Conservation (phyloP, 768 basidiomycete species). For the Terana coerulea region DNA sequence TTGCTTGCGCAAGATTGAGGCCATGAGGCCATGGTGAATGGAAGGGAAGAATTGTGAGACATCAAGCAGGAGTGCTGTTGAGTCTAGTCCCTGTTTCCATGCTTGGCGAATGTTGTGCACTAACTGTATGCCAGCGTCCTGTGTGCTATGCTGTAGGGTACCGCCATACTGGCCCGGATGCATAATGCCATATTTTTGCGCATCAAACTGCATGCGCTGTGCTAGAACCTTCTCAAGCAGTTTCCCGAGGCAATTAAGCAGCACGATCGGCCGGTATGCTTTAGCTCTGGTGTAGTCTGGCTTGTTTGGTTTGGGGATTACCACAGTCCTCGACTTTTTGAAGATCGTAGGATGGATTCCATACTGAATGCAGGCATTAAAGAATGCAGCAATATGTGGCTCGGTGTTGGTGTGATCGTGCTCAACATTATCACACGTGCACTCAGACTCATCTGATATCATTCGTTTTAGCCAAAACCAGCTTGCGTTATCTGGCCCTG, state of each 20-base stretch:
- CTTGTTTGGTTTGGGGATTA: constrained; percentile 23
- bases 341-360: constrained; percentile 14
- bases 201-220: constrained; percentile 16
- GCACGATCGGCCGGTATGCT: constrained; percentile 25
- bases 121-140: constrained; percentile 16
- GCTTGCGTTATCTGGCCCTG: constrained; percentile 13
- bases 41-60: constrained; percentile 20
- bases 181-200: constrained; percentile 13
- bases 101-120: constrained; percentile 11
- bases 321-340: constrained; percentile 13
- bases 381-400: background rate
- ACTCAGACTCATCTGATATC: background rate
- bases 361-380: constrained; percentile 11
- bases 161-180: constrained; percentile 21
- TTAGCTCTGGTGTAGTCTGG: constrained; percentile 19
- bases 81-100: constrained; percentile 7
- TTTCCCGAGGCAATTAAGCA: constrained; percentile 23
- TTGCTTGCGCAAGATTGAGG: constrained; percentile 5
- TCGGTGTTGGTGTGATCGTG: background rate
- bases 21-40: constrained; percentile 13
- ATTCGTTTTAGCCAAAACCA: constrained; percentile 14
- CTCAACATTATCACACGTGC: background rate
- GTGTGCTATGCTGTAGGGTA: constrained; percentile 16
- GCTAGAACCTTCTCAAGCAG: constrained; percentile 20
- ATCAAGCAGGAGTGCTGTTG: constrained; percentile 16